A percentile compares a stretch with the other conserved stretches of the same genome.
Evolutionary conservation across 2,329 filamentous ascomycete genomes (phyloP).

Genomic region (Claviceps monticola): DNA sequence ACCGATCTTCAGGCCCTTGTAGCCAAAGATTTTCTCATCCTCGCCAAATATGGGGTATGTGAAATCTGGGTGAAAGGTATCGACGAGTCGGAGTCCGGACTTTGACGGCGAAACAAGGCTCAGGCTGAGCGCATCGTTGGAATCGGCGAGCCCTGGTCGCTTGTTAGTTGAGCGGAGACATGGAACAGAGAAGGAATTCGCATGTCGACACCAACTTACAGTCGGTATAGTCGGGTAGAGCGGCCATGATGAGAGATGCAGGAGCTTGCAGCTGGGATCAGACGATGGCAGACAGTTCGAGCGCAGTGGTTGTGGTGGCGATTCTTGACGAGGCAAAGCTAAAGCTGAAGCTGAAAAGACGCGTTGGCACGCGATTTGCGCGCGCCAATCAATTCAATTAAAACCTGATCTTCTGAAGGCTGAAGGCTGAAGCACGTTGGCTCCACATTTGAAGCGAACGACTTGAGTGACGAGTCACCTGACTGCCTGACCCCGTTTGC

Average conservation of each 20-base stretch:
- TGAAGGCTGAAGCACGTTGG: background rate
- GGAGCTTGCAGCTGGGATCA: background rate
- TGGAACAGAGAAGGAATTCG: background rate
- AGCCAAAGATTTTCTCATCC: constrained; percentile 84
- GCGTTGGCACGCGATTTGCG: constrained; percentile 8
- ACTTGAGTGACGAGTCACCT: background rate
- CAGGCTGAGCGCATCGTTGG: constrained; percentile 50
- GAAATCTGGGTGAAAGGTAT: constrained; percentile 69
- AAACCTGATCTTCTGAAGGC: constrained; percentile 6
- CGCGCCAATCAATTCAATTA: constrained; percentile 17
- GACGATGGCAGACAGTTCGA: background rate
- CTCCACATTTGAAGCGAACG: constrained; percentile 8
- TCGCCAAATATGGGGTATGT: constrained; percentile 90
- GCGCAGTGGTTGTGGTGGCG: no score
- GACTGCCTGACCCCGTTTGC: background rate
- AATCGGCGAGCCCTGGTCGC: constrained; percentile 39
- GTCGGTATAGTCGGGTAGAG: constrained; percentile 18
- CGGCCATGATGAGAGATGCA: constrained; percentile 13
- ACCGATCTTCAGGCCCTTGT: constrained; percentile 65
- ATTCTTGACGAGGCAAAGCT: background rate
- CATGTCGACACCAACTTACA: constrained; percentile 14
- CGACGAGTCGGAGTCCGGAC: constrained; percentile 39
- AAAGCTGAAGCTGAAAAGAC: background rate
- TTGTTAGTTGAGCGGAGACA: background rate
- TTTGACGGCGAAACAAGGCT: constrained; percentile 40